Percentiles rank a stretch among this genome's conserved stretches.
phyloP scores from a whole-genome alignment of 805 yeast genomes.

The Yamadazyma olivae region DNA sequence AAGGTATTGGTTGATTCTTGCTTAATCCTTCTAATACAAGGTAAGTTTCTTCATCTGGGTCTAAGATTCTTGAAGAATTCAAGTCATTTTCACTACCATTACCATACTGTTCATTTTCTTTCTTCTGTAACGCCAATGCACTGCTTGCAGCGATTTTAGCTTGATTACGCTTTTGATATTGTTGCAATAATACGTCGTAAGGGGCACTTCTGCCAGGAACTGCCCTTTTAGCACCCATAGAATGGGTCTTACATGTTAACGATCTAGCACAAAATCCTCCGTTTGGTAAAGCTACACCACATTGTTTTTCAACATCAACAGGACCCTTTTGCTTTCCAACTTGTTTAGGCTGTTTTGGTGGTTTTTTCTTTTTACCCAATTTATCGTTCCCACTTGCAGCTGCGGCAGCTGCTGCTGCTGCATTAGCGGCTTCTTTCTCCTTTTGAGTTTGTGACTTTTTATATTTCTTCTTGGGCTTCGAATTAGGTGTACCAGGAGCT shows the following conservation, averaged over 20 bases:
- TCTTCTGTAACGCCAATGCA: constrained; percentile 74
- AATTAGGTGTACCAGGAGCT: constrained; percentile 25
- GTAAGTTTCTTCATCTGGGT: constrained; percentile 91
- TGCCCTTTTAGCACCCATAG: constrained; percentile 97
- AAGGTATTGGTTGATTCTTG: constrained; percentile 75
- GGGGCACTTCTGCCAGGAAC: constrained; percentile 93
- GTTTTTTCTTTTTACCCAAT: constrained; percentile 25
- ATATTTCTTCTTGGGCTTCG: constrained; percentile 40
- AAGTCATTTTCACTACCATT: constrained; percentile 18
- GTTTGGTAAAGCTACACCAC: constrained; percentile 91
- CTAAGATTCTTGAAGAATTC: constrained; percentile 44
- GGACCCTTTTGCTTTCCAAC: constrained; percentile 68
- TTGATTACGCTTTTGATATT: constrained; percentile 90
- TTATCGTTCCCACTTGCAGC: constrained; percentile 15
- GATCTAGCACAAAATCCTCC: constrained; percentile 98
- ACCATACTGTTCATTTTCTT: constrained; percentile 58
- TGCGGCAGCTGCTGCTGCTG: constrained; percentile 44
- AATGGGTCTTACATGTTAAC: constrained; percentile 93
- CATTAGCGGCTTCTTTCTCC: constrained; percentile 45
- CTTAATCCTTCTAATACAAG: constrained; percentile 88
- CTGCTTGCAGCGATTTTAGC: constrained; percentile 83
- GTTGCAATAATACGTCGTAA: constrained; percentile 81
- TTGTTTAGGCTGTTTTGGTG: constrained; percentile 34
- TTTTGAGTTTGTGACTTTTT: constrained; percentile 42
- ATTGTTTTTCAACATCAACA: constrained; percentile 88